Evolutionary conservation across 441 rosid genomes (phyloP), one percentile per base, ranked within the genome.

Genomic region (Corymbia calophylla): DNA sequence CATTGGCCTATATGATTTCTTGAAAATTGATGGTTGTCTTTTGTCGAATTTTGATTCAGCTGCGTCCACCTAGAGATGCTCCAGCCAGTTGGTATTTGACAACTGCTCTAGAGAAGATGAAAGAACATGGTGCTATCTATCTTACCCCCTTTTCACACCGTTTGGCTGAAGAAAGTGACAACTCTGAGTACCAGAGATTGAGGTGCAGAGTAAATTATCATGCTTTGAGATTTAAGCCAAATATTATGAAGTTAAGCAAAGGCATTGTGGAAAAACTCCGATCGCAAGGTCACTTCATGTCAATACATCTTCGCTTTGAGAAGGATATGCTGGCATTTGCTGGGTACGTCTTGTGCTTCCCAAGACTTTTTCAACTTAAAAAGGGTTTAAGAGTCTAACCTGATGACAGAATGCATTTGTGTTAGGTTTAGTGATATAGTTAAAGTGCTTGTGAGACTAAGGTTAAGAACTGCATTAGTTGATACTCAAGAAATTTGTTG

Each of bases 311-410:
- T 92, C 99, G 99, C 88, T 98, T 97, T 86, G 99, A 97, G 96
- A 96, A 95, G 98, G 99, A 98, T 93, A 98, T 98, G 99, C 95
- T 98, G 91, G 97, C 99, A 49, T 98, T 97, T 94, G 98, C 99
- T 5, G 99, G 99, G 99, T 98, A 96, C 88, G 94, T 87, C 88
- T 56, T 90, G 91, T 92, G 89, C 64, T 86, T 85, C 64, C 44
- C 16, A 25, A 86, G 66, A 21, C 18, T 53, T 51, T 54, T 56
- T 86, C 48, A 32, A 51, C 29, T 56, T 54, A 55, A 16, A 17
- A 77, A 23, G 84, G 84, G n/a, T 77, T 77, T 73, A 44, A 77
- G 84, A 77, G 84, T 77, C n/a, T 35, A 39, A 73, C 82, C 81
- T 39, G 82, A 39, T 39, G 49, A 21, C 1, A 39, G 9, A 73